Evolutionary conservation across 441 rosid genomes (phyloP).

Genomic region (Populus hybrid): DNA sequence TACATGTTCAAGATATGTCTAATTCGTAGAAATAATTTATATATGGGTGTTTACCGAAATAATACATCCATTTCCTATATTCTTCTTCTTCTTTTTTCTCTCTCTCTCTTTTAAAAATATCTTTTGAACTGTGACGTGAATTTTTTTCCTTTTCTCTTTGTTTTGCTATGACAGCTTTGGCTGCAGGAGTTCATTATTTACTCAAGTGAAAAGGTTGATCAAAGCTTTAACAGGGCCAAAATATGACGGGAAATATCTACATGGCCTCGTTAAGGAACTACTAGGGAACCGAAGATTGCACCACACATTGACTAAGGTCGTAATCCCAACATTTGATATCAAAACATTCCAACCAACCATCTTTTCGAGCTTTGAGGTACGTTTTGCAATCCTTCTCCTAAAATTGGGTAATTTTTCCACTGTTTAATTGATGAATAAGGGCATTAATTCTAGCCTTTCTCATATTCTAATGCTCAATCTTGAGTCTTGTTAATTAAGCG

Average conservation of each 20-base stretch:
- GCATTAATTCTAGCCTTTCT: too few relatives aligned
- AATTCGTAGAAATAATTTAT: too few relatives aligned
- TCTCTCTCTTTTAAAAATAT: too few relatives aligned
- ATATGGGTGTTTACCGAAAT: too few relatives aligned
- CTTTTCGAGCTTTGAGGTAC: conserved; percentile 57
- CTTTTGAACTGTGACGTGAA: background rate
- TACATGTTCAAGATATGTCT: too few relatives aligned
- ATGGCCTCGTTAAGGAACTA: conserved; percentile 27
- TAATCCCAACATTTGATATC: conserved; percentile 71
- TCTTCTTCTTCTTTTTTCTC: too few relatives aligned
- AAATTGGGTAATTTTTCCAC: background rate
- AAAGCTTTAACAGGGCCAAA: conserved; percentile 55
- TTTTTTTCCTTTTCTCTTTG: background rate
- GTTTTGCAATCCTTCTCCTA: background rate
- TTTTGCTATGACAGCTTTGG: background rate
- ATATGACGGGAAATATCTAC: conserved; percentile 53
- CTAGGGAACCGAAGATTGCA: conserved; percentile 40
- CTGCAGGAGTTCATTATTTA: conserved; percentile 25
- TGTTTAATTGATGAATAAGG: too few relatives aligned
- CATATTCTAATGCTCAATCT: too few relatives aligned
- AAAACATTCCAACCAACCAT: conserved; percentile 57
- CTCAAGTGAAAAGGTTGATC: conserved; percentile 26
- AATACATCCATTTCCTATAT: too few relatives aligned
- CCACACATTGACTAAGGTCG: conserved; percentile 52
- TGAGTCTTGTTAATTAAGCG: too few relatives aligned